Conservation (phyloP, 306 rosid species). For the Malus fusca region DNA sequence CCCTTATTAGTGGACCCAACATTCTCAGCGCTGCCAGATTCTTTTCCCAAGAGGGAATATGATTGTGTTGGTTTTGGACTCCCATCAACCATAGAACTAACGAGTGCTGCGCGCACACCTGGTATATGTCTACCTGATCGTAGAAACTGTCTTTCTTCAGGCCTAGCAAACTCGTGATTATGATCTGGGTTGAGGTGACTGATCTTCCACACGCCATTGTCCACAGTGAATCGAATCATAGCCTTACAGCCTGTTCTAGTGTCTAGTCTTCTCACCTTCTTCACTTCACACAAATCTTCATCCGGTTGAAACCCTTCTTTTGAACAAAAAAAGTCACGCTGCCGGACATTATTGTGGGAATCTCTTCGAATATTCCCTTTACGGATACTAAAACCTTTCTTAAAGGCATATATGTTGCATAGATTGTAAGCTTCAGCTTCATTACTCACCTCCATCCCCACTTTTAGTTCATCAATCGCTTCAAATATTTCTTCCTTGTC, state of each 20-base stretch:
- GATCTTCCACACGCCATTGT: constrained; percentile 4
- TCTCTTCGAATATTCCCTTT: constrained; percentile 4
- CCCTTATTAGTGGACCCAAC: background rate
- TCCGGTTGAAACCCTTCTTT: constrained; percentile 8
- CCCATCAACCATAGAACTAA: background rate
- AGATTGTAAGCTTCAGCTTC: constrained; percentile 1
- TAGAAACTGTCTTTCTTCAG: constrained; percentile 4
- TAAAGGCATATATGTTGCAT: background rate
- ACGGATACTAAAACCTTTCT: constrained; percentile 1
- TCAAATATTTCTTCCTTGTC: background rate
- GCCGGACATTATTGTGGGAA: background rate
- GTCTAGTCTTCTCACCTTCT: background rate
- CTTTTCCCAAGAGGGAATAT: background rate
- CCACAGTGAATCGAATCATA: constrained; percentile 3
- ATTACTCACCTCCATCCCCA: background rate
- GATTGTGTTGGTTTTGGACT: background rate
- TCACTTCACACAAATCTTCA: background rate
- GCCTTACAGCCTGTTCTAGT: constrained; percentile 4
- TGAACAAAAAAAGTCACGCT: background rate
- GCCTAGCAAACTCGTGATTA: constrained; percentile 15
- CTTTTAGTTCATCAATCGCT: background rate
- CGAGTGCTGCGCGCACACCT: background rate
- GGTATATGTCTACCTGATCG: background rate
- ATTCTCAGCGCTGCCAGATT: background rate
- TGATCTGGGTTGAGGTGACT: background rate